Evolutionary conservation across 2,329 filamentous ascomycete species (phyloP).

Genomic region (Aspergillus neotritici): DNA sequence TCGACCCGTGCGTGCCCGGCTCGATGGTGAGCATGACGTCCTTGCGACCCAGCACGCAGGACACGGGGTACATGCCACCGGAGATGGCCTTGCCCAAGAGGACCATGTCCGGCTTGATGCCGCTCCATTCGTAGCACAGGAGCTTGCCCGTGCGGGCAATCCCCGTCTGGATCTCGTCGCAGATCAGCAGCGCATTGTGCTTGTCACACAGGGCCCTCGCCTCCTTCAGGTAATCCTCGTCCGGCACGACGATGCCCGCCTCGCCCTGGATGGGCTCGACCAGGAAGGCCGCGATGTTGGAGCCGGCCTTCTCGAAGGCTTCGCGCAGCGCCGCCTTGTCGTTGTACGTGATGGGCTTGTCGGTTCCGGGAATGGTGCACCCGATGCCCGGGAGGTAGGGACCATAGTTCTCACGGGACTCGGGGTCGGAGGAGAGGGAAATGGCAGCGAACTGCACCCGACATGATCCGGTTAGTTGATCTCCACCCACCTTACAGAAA

Average conservation of each 20-base stretch:
- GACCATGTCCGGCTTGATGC: conserved; percentile 91
- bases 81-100: conserved; percentile 96
- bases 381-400: conserved; percentile 90
- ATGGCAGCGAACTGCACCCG: conserved; percentile 75
- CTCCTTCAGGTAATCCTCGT: conserved; percentile 76
- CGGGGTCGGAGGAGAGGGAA: conserved; percentile 89
- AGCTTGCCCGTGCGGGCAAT: conserved; percentile 92
- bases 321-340: conserved; percentile 73
- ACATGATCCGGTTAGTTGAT: background rate
- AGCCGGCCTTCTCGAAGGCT: conserved; percentile 72
- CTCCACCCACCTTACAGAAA: background rate
- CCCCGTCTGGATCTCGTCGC: conserved; percentile 97
- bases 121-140: conserved; percentile 90
- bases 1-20: conserved; percentile 93
- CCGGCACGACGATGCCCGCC: conserved; percentile 91
- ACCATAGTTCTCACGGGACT: conserved; percentile 94
- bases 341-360: conserved; percentile 77
- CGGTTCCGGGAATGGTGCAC: conserved; percentile 67
- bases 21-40: conserved; percentile 95
- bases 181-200: conserved; percentile 93
- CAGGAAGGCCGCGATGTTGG: conserved; percentile 84
- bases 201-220: conserved; percentile 84
- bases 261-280: conserved; percentile 97
- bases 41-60: conserved; percentile 77
- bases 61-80: conserved; percentile 98